Base-by-base conservation (phyloP, 305 asterid genomes). In the Petunia hybrid region DNA sequence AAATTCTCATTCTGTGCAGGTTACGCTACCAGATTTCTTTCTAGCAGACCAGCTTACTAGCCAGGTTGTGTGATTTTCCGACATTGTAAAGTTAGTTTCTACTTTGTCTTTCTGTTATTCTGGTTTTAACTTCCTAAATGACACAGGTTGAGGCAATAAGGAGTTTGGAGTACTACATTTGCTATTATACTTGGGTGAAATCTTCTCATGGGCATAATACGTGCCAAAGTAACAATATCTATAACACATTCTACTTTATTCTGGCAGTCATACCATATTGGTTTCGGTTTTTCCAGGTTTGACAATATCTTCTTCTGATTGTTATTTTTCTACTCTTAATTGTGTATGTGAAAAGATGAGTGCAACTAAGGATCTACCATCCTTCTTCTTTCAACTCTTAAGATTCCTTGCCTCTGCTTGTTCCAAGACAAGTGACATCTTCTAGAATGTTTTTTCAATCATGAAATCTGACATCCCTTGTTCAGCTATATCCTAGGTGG, bases 241-340 rank as follows among this genome's bases (percentile, higher is more conserved):
- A 94, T 80, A 90, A 86, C 64, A 85, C 85, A 64, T 92, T 94
- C 85, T 89, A 91, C 81, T 91, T 92, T 79, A 77, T 94, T 41
- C 82, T 91, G 65, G 97, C 93, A 59, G 90, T 91, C 83, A 53
- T 92, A 85, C 98, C 98, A 57, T 92, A 88, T 81, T 94, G 98
- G 98, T 85, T 92, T 66, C 97, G 97, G 67, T 90, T 90, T 89
- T 91, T 92, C 75, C 98, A 94, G 98, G 98, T 94, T 38, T 83
- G 62, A 62, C 53, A 8, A 9, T 5, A 9, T 61, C 48, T 57
- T 41, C 63, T 39, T 53, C 75, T 80, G 70, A 71, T 55, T 63
- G 70, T 66, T 31, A 42, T 10, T 4, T 16, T 12, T 42, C 70
- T 57, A 13, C 80, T 41, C 10, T 73, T 56, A 55, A 56, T 12